Evolutionary conservation across 1,139 yeast genomes (phyloP).

Genomic region (Candida neerlandica): DNA sequence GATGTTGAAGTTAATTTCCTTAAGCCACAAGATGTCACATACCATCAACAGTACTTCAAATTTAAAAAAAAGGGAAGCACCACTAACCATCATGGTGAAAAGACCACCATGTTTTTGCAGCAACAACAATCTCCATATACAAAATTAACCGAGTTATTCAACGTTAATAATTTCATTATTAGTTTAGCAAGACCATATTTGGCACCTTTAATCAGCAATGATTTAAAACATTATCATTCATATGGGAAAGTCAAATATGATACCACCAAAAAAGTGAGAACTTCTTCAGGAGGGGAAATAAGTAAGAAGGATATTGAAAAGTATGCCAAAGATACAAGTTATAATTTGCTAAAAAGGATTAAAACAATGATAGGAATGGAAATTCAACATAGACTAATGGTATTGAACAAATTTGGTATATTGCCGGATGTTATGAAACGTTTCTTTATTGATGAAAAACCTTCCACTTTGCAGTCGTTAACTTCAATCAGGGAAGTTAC

Average conservation of each 20-base stretch:
- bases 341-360: conserved; percentile 36
- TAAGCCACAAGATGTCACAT: conserved; percentile 52
- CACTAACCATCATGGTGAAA: background rate
- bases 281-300: conserved; percentile 12
- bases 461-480: conserved; percentile 60
- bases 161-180: conserved; percentile 88
- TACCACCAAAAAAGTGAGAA: conserved; percentile 9
- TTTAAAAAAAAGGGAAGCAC: conserved; percentile 7
- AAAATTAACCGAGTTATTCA: conserved; percentile 84
- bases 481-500: conserved; percentile 71
- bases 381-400: conserved; percentile 79
- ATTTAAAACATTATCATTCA: conserved; percentile 61
- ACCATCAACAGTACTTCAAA: conserved; percentile 43
- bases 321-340: conserved; percentile 33
- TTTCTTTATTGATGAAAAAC: conserved; percentile 86
- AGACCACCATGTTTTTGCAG: conserved; percentile 21
- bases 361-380: conserved; percentile 55
- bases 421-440: conserved; percentile 72
- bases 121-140: conserved; percentile 70
- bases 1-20: conserved; percentile 37
- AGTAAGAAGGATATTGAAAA: conserved; percentile 23
- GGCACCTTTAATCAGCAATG: conserved; percentile 85
- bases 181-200: conserved; percentile 91
- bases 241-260: conserved; percentile 38
- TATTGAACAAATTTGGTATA: conserved; percentile 77